These are phyloP conservation scores for Podospora fimiseda DNA, from an alignment of 495 filamentous ascomycete genomes.

Conservation along the genomic window DNA sequence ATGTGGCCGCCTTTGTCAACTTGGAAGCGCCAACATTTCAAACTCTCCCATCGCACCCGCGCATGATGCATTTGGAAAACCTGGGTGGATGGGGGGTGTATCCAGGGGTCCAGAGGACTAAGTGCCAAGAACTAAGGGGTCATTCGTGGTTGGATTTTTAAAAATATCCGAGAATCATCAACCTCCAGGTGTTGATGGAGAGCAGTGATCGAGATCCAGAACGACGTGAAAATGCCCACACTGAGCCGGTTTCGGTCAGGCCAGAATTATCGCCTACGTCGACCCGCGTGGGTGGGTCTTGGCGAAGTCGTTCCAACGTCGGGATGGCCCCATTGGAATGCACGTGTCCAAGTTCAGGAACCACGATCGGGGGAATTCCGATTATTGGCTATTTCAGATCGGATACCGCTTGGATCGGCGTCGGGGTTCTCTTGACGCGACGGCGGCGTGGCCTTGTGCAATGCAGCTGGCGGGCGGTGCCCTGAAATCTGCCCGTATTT, in stretches of 20 bases:
- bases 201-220: not conserved
- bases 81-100: no score
- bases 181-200: no score
- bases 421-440: slow-evolving; percentile 4
- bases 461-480: not conserved
- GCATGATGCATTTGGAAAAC: no score
- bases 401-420: slow-evolving; percentile 10
- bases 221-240: not conserved
- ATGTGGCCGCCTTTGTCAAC: no score
- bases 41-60: no score
- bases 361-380: slow-evolving; percentile 17
- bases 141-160: no score
- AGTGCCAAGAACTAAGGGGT: no score
- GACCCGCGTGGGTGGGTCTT: not conserved
- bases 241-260: not conserved
- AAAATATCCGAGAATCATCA: no score
- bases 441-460: not conserved
- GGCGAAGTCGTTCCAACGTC: slow-evolving; percentile 1
- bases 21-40: no score
- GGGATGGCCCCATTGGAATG: not conserved
- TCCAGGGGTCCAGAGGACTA: no score
- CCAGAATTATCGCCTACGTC: not conserved
- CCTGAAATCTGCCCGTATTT: not conserved
- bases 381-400: slow-evolving; percentile 20
- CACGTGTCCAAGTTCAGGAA: slow-evolving; percentile 14